Evolutionary conservation across 495 filamentous ascomycete genomes (phyloP).

Genomic region (Daldinia vernicosa): DNA sequence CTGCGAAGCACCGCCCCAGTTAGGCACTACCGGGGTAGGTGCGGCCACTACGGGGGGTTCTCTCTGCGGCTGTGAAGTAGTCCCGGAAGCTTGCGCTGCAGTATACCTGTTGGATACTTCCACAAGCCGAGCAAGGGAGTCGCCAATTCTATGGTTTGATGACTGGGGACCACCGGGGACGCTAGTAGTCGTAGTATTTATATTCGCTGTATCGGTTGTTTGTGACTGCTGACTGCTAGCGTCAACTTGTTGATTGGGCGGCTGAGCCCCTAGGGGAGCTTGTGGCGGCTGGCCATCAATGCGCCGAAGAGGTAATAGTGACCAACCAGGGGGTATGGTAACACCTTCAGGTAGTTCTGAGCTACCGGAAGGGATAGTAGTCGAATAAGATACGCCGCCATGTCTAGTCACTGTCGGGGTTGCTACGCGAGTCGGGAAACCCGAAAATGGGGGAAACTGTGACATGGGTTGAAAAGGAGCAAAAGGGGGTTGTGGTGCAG

Average conservation of each 20-base stretch:
- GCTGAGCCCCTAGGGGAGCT: constrained; percentile 28
- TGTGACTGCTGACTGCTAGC: constrained; percentile 22
- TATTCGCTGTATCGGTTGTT: constrained; percentile 11
- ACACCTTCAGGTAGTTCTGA: constrained; percentile 76
- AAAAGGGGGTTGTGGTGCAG: constrained; percentile 33
- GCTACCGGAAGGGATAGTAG: constrained; percentile 69
- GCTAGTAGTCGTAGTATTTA: neutral
- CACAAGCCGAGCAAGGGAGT: constrained; percentile 5
- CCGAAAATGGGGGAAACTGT: constrained; percentile 20
- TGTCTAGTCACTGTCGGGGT: constrained; percentile 56
- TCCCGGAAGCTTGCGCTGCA: constrained; percentile 12
- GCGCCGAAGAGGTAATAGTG: constrained; percentile 72
- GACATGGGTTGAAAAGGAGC: constrained; percentile 36
- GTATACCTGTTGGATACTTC: constrained; percentile 7
- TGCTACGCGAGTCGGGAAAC: constrained; percentile 35
- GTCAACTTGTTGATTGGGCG: constrained; percentile 15
- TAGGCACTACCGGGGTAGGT: constrained; percentile 53
- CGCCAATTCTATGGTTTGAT: constrained; percentile 13
- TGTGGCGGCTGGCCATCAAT: constrained; percentile 51
- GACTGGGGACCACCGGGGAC: constrained; percentile 2
- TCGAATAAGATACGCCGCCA: constrained; percentile 49
- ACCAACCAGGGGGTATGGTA: constrained; percentile 79
- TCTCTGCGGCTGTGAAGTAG: constrained; percentile 23
- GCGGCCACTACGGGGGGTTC: constrained; percentile 48
- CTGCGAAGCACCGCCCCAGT: constrained; percentile 54